Conservation (phyloP, 768 basidiomycete species). For the Mycena vulgaris region DNA sequence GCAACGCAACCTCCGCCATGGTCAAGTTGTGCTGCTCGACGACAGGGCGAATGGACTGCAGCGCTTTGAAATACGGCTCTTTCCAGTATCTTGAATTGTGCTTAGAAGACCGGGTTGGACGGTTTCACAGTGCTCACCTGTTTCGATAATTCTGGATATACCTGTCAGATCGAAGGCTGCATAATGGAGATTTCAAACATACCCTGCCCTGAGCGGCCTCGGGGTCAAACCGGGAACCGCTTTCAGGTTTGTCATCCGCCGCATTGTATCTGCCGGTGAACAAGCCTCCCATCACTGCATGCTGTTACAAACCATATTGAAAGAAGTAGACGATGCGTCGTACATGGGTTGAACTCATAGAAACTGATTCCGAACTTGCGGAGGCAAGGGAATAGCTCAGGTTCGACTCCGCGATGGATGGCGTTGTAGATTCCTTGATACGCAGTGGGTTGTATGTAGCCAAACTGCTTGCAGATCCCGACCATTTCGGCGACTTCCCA, state of each 20-base stretch:
- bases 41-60: slow-evolving; percentile 60
- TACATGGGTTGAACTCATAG: slow-evolving; percentile 70
- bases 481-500: slow-evolving; percentile 78
- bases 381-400: slow-evolving; percentile 68
- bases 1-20: slow-evolving; percentile 68
- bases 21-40: slow-evolving; percentile 63
- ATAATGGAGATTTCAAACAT: background rate
- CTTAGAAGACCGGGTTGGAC: slow-evolving; percentile 29
- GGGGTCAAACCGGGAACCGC: slow-evolving; percentile 70
- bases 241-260: slow-evolving; percentile 56
- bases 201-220: slow-evolving; percentile 62
- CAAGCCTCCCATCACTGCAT: slow-evolving; percentile 72
- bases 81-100: slow-evolving; percentile 64
- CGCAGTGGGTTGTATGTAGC: slow-evolving; percentile 67
- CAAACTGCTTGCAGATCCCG: slow-evolving; percentile 67
- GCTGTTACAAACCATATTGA: slow-evolving; percentile 56
- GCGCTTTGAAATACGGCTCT: slow-evolving; percentile 64
- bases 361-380: slow-evolving; percentile 71
- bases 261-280: slow-evolving; percentile 69
- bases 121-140: slow-evolving; percentile 46
- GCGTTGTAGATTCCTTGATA: slow-evolving; percentile 67
- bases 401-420: slow-evolving; percentile 56
- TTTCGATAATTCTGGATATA: slow-evolving; percentile 51
- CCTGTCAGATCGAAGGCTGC: background rate
- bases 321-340: background rate